A percentile compares a stretch with the other conserved stretches of the same genome.
These are phyloP conservation scores for Rubroboletus satanas DNA, from an alignment of 768 basidiomycete species.

Conservation along the genomic window DNA sequence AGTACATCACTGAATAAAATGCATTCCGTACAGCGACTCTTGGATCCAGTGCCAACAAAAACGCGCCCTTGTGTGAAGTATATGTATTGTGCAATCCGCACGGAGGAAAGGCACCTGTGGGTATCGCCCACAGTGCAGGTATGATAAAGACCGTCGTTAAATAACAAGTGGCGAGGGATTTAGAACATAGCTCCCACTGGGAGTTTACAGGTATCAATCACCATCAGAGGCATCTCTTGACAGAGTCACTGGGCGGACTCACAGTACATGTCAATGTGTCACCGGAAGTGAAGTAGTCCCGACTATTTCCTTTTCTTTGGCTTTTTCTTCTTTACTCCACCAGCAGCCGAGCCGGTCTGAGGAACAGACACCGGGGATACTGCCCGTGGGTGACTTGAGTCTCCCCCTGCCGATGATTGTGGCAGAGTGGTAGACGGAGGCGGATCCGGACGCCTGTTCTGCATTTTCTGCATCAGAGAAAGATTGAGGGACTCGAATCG, in stretches of 20 bases:
- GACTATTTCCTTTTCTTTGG: constrained; percentile 71
- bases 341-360: constrained; percentile 39
- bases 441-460: constrained; percentile 49
- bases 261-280: constrained; percentile 9
- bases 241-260: constrained; percentile 5
- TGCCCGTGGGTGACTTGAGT: constrained; percentile 30
- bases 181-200: neutral
- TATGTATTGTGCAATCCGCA: neutral
- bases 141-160: constrained; percentile 2
- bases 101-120: neutral
- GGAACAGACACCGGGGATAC: constrained; percentile 32
- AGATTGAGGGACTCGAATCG: constrained; percentile 92
- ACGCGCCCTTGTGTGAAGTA: neutral
- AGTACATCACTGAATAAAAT: neutral
- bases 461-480: constrained; percentile 83
- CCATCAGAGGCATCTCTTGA: neutral
- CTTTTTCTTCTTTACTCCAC: constrained; percentile 81
- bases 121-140: neutral
- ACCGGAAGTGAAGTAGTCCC: neutral
- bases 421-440: constrained; percentile 19
- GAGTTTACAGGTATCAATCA: constrained; percentile 5
- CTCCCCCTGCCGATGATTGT: constrained; percentile 18
- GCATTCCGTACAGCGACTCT: neutral
- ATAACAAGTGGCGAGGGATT: constrained; percentile 3
- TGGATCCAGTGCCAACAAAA: constrained; percentile 4